These are phyloP conservation scores for Phalaenopsis equestris DNA, from an alignment of 106 monocot genomes.

Conservation along the genomic window DNA sequence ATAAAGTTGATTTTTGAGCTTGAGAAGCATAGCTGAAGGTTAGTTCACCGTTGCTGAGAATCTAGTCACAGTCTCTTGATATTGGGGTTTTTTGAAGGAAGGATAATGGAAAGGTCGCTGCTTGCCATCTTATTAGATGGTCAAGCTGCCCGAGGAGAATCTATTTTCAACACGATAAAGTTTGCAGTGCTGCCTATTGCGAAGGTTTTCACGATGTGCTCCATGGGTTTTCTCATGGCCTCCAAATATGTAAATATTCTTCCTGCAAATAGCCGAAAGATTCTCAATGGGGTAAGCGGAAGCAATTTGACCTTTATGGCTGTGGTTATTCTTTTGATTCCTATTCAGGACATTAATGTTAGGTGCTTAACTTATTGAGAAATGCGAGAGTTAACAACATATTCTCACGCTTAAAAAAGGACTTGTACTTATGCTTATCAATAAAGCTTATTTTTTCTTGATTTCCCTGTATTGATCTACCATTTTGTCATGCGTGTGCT, in stretches of 20 bases:
- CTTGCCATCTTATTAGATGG: slow-evolving; percentile 23
- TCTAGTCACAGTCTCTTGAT: not conserved
- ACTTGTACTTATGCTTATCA: not conserved
- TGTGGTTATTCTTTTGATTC: not conserved
- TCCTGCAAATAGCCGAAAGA: slow-evolving; percentile 67
- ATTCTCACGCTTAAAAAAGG: not conserved
- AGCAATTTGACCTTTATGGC: not conserved
- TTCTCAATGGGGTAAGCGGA: slow-evolving; percentile 70
- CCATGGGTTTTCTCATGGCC: slow-evolving; percentile 89
- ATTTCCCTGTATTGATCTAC: not conserved
- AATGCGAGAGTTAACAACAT: not conserved
- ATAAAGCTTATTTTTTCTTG: not conserved
- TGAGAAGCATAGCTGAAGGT: not conserved
- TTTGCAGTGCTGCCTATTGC: slow-evolving; percentile 78
- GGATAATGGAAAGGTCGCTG: slow-evolving; percentile 48
- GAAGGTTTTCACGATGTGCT: slow-evolving; percentile 81
- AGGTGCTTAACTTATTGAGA: not conserved
- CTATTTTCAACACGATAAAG: slow-evolving; percentile 44
- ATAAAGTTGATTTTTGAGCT: not conserved
- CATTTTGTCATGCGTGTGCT: not conserved
- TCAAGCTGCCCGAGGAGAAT: slow-evolving; percentile 36
- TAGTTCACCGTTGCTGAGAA: not conserved
- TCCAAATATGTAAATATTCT: slow-evolving; percentile 77
- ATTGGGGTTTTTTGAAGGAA: not conserved
- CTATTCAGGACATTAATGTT: not conserved